Base-by-base conservation (phyloP, 352 stramenopile genomes). In the Paralagenidium karlingii region DNA sequence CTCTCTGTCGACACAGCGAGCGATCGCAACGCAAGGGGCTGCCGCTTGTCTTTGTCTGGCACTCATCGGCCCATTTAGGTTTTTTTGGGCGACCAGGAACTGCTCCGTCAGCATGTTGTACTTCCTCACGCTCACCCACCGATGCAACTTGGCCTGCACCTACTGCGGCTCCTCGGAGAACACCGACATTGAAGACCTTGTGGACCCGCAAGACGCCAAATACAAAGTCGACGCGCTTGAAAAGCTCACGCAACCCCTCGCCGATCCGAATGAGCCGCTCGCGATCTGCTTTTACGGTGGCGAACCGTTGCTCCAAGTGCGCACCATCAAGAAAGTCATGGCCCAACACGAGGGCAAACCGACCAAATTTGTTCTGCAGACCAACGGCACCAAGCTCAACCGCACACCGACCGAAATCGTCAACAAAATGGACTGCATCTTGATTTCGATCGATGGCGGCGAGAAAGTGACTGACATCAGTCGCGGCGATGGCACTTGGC, bases 121-220 rank as follows among this genome's bases (percentile, higher is more conserved):
- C 33, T 57, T 57, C 44, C 44, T 57, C 34, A 53, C 49, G 24
- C 32, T 57, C 26, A 57, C 49, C 12, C 49, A 53, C 29, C 43
- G 49, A 32, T 65, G 52, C 41, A 62, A 65, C 42, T 33, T 65
- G 40, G 43, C 55, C 22, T 62, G 55, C 16, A 65, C 47, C 2
- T 65, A 65, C 34, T 62, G 52, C 37, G 52, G 55, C 33, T 62
- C 55, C 11, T 58, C 55, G 29, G 55, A 65, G 22, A 51, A 65
- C 15, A 29, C 55, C 16, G 55, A 62, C 34, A 57, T 57, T 12
- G 49, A 57, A 34, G 49, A 57, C 27, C 38, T 57, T 15, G 34
- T 57, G 16, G 49, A 53, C 9, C 49, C 49, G 3, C 26, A 53
- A 10, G 49, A 53, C 32, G 51, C 38, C 27, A 36, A 53, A 20